Evolutionary conservation across 148 eudicot genomes (phyloP).

Genomic region (Tetragonia tetragonoides): DNA sequence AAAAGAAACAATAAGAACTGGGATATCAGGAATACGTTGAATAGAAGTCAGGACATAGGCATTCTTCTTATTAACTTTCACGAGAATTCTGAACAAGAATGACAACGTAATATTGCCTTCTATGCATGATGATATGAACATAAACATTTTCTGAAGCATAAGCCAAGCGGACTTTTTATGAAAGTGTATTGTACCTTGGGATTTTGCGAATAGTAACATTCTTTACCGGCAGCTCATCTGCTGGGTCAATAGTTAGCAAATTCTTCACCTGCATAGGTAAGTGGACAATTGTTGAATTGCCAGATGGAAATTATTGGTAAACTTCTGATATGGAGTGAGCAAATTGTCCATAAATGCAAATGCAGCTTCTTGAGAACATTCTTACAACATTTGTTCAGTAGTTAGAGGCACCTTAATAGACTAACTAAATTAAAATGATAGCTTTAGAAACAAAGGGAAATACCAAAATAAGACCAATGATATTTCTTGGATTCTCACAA

Average conservation of each 20-base stretch:
- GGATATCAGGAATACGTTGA: no score
- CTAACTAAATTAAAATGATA: background rate
- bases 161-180: background rate
- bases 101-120: background rate
- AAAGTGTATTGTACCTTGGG: conserved; percentile 40
- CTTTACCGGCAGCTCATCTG: conserved; percentile 44
- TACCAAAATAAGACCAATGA: conserved; percentile 57
- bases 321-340: no score
- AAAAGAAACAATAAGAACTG: no score
- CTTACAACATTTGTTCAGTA: background rate
- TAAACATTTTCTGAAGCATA: background rate
- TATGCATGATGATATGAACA: background rate
- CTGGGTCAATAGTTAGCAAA: conserved; percentile 45
- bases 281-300: background rate
- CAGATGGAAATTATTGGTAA: no score
- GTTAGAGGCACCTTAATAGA: background rate
- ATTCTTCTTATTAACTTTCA: background rate
- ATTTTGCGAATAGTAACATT: conserved; percentile 44
- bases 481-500: conserved; percentile 44
- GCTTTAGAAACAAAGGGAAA: background rate
- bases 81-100: background rate
- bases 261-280: conserved; percentile 47
- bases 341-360: no score
- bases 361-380: background rate
- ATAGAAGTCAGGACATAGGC: no score